These are phyloP conservation scores for Tolypocladium sp. DNA, from an alignment of 2,329 filamentous ascomycete species.

Conservation along the genomic window DNA sequence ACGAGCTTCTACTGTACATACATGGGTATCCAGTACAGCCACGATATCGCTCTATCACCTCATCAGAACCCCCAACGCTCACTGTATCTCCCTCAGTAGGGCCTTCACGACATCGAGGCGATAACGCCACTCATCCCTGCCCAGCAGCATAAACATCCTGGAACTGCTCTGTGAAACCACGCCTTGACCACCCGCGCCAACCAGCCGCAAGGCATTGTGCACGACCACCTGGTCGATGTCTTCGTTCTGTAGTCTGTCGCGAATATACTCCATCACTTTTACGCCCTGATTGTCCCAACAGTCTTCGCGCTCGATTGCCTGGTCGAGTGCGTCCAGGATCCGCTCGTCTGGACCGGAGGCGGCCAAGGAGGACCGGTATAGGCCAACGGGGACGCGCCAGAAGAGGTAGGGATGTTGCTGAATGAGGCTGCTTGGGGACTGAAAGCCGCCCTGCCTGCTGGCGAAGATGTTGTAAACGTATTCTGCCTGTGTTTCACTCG, in stretches of 20 bases:
- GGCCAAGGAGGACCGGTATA: constrained; percentile 18
- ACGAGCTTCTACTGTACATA: not conserved
- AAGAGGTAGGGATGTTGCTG: constrained; percentile 26
- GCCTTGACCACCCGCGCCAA: constrained; percentile 19
- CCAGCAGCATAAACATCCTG: constrained; percentile 22
- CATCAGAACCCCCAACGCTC: not conserved
- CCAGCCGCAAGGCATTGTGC: constrained; percentile 20
- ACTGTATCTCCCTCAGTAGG: constrained; percentile 4
- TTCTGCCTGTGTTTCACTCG: constrained; percentile 4
- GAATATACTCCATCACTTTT: constrained; percentile 10
- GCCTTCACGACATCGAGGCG: constrained; percentile 14
- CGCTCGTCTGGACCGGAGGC: constrained; percentile 8
- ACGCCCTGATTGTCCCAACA: constrained; percentile 7
- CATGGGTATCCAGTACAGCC: not conserved
- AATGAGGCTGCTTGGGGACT: constrained; percentile 10
- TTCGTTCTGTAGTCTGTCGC: constrained; percentile 5
- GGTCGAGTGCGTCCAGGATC: constrained; percentile 14
- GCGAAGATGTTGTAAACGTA: constrained; percentile 14
- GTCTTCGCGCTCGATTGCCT: constrained; percentile 8
- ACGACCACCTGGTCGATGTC: constrained; percentile 8
- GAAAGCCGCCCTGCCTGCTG: constrained; percentile 14
- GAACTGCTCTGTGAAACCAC: constrained; percentile 18
- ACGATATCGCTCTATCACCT: not conserved
- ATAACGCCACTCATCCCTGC: constrained; percentile 23
- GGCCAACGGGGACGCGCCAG: constrained; percentile 22